Conservation (phyloP, 2,329 filamentous ascomycete species). For the Verticillium klebahnii region DNA sequence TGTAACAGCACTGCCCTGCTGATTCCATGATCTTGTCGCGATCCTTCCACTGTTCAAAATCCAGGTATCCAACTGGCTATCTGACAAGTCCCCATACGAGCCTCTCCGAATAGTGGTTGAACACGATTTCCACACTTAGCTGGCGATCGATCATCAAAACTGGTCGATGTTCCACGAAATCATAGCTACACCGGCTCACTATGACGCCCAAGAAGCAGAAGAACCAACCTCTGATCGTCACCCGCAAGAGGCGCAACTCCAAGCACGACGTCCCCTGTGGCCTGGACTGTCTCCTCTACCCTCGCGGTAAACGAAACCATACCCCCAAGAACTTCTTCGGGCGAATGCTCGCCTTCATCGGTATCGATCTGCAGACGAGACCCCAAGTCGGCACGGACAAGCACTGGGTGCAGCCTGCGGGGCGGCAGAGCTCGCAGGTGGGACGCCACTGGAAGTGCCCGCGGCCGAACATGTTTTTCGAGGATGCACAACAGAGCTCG, state of each 20-base stretch:
- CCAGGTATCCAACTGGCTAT: no score
- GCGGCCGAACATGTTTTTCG: conserved; percentile 1
- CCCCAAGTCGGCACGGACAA: not conserved
- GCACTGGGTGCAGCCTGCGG: not conserved
- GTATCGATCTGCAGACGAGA: conserved; percentile 3
- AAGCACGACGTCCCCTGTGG: conserved; percentile 3
- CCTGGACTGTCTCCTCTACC: conserved; percentile 1
- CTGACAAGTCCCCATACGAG: no score
- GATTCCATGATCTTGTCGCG: no score
- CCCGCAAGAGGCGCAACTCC: conserved; percentile 3
- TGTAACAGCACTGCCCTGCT: no score
- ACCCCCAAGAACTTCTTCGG: not conserved
- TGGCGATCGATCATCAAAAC: no score
- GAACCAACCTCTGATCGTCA: not conserved
- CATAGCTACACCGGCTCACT: not conserved
- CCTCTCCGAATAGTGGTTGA: no score
- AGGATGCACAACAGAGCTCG: not conserved
- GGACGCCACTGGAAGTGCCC: conserved; percentile 1
- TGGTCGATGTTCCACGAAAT: no score
- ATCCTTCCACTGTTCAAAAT: no score
- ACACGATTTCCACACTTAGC: no score
- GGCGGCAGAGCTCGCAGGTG: not conserved
- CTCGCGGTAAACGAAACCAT: not conserved
- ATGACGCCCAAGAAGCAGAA: not conserved
- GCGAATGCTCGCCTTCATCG: not conserved